Evolutionary conservation across 352 stramenopile species (phyloP), one percentile per base, ranked within the genome.

Genomic region (Phytophthora citrophthora): DNA sequence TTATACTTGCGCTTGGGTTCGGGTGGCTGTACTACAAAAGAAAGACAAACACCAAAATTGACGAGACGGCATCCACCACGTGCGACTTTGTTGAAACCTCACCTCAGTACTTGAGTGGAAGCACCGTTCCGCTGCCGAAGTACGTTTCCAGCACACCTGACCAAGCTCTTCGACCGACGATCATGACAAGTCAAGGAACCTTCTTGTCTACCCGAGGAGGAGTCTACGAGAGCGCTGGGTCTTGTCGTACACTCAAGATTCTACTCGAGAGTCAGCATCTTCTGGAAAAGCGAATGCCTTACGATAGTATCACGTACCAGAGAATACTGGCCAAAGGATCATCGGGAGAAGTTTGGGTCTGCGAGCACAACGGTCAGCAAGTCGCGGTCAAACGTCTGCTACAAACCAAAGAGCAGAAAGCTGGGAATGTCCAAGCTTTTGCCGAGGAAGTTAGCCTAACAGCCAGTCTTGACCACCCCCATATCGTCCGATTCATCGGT

Each of bases 401-500:
- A 13, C 70, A 77, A 44, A 58, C 56, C 18, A 77, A 77, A 15
- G 58, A 65, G 2, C 43, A 63, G 13, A 76, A 71, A 23, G 63
- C 69, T 15, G 31, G 68, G 8, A 20, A 61, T 2, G 67, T 77
- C 24, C 61, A 72, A 29, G 54, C 45, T 1, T 83, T 88, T 43
- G 52, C 74, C n/a, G 49, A 56, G 24, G 75, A 88, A 59, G 66
- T 79, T 31, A 62, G 71, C 23, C 27, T 90, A n/a, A 83, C 63
- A 1, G 72, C 81, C 5, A 68, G 54, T 26, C 48, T 88, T 23
- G 62, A 74, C 1, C 81, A 90, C 51, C 74, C 77, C 0, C 76
- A 90, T 56, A 66, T 90, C 24, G 60, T 81, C 9, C 53, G 55
- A 0, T 81, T 88, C 46, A 51, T 90, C 18, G 81, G 75, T n/a